phyloP scores from a whole-genome alignment of 1,284 basidiomycete species.

The Coniferiporia sulphurascens region DNA sequence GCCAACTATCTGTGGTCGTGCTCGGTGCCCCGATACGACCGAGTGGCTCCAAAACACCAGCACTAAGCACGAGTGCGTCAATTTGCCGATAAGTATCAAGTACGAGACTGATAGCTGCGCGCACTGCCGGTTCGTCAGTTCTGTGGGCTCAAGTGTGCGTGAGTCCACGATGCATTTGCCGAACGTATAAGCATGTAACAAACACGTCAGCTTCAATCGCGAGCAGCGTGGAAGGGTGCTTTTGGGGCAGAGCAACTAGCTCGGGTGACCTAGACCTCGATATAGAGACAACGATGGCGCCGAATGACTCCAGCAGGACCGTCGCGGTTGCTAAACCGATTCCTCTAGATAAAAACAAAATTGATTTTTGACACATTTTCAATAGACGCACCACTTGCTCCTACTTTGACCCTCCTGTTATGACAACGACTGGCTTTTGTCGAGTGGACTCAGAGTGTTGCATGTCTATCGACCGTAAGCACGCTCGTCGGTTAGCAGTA shows the following conservation, averaged over 20 bases:
- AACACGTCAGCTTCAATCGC: conserved; percentile 66
- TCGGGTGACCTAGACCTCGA: conserved; percentile 66
- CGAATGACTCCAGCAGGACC: conserved; percentile 56
- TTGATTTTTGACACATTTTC: conserved; percentile 1
- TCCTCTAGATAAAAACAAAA: conserved; percentile 46
- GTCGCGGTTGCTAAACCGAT: conserved; percentile 74
- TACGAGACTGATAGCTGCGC: conserved; percentile 43
- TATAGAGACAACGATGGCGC: conserved; percentile 67
- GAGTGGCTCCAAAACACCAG: conserved; percentile 59
- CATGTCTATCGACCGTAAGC: neutral
- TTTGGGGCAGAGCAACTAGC: conserved; percentile 48
- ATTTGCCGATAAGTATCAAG: conserved; percentile 52
- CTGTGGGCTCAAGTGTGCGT: conserved; percentile 20
- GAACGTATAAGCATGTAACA: conserved; percentile 1
- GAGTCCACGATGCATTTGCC: neutral
- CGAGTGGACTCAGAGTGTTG: neutral
- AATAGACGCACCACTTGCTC: conserved; percentile 13
- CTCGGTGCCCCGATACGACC: conserved; percentile 36
- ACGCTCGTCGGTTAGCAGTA: too few relatives aligned
- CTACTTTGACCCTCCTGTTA: conserved; percentile 78
- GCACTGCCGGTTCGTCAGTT: conserved; percentile 53
- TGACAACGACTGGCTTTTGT: conserved; percentile 47
- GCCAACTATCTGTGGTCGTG: conserved; percentile 48
- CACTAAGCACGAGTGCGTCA: conserved; percentile 78
- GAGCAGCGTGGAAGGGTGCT: conserved; percentile 42